Percentiles rank a stretch among this genome's conserved stretches.
phyloP scores from a whole-genome alignment of 306 rosid genomes.

The Prunus fruticosa region DNA sequence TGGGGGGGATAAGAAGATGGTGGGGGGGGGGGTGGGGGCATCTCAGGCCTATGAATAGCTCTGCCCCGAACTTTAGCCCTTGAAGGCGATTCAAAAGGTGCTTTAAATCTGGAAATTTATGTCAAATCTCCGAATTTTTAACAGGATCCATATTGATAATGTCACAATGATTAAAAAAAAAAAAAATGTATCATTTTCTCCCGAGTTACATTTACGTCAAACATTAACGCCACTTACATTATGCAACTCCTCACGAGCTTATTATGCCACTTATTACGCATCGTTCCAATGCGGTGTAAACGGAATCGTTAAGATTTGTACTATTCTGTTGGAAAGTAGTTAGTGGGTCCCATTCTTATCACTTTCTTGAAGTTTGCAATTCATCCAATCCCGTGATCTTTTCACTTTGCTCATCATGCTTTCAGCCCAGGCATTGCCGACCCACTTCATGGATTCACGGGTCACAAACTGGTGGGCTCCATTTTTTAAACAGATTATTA shows the following conservation, averaged over 20 bases:
- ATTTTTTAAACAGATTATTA: background rate
- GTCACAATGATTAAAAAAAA: no score
- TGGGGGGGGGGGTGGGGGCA: no score
- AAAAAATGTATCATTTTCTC: no score
- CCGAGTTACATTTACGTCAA: no score
- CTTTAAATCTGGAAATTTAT: background rate
- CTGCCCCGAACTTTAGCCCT: background rate
- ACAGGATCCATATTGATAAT: no score
- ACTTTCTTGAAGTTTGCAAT: background rate
- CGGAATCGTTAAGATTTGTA: background rate
- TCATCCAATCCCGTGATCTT: constrained; percentile 10
- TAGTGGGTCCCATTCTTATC: background rate
- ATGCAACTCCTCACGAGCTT: no score
- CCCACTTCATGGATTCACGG: constrained; percentile 27
- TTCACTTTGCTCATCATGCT: background rate
- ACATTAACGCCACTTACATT: no score
- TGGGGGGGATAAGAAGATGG: no score
- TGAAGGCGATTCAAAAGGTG: background rate
- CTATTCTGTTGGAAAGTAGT: background rate
- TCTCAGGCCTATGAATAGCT: no score
- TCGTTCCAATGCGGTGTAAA: no score
- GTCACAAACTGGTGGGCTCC: background rate
- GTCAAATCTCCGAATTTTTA: no score
- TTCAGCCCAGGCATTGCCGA: background rate
- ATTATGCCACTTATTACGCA: background rate